Evolutionary conservation across 495 filamentous ascomycete species (phyloP).

Genomic region (Evernia prunastri): DNA sequence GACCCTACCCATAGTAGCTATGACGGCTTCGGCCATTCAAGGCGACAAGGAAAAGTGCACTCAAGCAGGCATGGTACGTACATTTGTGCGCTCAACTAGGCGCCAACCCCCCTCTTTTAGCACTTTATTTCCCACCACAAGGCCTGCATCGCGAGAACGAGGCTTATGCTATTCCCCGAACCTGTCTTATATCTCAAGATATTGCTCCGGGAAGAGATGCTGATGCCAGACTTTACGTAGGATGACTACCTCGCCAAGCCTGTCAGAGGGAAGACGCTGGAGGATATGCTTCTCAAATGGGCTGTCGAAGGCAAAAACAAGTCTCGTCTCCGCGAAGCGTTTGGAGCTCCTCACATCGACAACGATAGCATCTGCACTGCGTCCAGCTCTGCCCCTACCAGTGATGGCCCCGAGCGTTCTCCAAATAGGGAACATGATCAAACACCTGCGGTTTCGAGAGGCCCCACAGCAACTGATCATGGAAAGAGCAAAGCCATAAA

Average conservation of each 20-base stretch:
- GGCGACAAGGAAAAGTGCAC: conserved; percentile 75
- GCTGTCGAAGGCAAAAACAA: conserved; percentile 22
- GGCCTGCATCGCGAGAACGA: background rate
- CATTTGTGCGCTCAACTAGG: background rate
- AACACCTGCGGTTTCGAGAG: background rate
- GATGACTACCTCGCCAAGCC: conserved; percentile 80
- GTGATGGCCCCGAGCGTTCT: background rate
- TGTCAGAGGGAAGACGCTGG: conserved; percentile 58
- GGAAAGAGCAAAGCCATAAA: conserved; percentile 29
- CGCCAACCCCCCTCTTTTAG: background rate
- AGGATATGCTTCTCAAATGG: conserved; percentile 65
- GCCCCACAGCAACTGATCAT: background rate
- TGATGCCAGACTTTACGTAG: background rate
- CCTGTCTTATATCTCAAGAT: background rate
- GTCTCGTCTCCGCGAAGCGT: conserved; percentile 5
- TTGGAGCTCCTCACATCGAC: conserved; percentile 6
- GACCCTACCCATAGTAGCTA: conserved; percentile 66
- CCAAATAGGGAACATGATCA: background rate
- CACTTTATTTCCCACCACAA: background rate
- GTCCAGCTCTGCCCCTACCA: conserved; percentile 9
- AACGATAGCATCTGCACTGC: conserved; percentile 22
- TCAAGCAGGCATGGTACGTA: conserved; percentile 56
- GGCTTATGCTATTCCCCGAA: background rate
- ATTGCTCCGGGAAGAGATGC: background rate
- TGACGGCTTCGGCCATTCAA: conserved; percentile 77